phyloP scores from a whole-genome alignment of 2,329 filamentous ascomycete genomes.

The Aureobasidium sp. region DNA sequence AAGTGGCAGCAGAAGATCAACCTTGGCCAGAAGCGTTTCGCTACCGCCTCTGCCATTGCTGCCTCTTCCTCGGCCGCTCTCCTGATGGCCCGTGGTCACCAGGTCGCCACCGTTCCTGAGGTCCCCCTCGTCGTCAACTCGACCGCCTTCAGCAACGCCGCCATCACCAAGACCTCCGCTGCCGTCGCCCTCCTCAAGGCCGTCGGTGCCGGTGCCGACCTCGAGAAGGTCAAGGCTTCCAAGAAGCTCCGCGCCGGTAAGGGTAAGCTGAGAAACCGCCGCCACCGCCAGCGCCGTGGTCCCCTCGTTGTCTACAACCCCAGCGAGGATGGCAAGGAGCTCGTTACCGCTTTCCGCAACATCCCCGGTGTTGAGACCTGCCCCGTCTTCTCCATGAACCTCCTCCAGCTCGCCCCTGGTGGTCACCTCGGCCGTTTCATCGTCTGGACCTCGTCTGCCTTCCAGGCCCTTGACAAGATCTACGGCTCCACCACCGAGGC shows the following conservation, averaged over 20 bases:
- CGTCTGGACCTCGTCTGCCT: slow-evolving; percentile 96
- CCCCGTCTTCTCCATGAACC: slow-evolving; percentile 89
- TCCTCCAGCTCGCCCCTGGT: slow-evolving; percentile 97
- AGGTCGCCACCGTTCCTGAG: slow-evolving; percentile 84
- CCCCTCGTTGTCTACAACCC: slow-evolving; percentile 97
- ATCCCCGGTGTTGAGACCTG: slow-evolving; percentile 96
- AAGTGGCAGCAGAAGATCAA: slow-evolving; percentile 99
- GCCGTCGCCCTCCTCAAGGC: slow-evolving; percentile 83
- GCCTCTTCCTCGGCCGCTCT: slow-evolving; percentile 93
- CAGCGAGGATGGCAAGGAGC: slow-evolving; percentile 88
- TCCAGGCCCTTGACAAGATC: slow-evolving; percentile 92
- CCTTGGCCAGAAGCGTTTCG: slow-evolving; percentile 98
- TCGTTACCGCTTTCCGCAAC: slow-evolving; percentile 95
- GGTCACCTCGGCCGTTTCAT: slow-evolving; percentile 98
- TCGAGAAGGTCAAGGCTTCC: slow-evolving; percentile 93
- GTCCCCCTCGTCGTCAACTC: slow-evolving; percentile 96
- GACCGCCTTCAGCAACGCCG: slow-evolving; percentile 71
- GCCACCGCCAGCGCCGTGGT: slow-evolving; percentile 94
- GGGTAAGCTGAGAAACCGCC: slow-evolving; percentile 96
- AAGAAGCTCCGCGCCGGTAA: slow-evolving; percentile 97
- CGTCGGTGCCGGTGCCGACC: slow-evolving; percentile 79
- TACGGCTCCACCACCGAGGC: slow-evolving; percentile 90
- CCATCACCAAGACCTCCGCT: slow-evolving; percentile 79
- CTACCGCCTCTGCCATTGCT: slow-evolving; percentile 93
- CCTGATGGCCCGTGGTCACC: slow-evolving; percentile 94